Conservation (phyloP, 1,284 basidiomycete genomes). For the Hypsizygus ulmarius region DNA sequence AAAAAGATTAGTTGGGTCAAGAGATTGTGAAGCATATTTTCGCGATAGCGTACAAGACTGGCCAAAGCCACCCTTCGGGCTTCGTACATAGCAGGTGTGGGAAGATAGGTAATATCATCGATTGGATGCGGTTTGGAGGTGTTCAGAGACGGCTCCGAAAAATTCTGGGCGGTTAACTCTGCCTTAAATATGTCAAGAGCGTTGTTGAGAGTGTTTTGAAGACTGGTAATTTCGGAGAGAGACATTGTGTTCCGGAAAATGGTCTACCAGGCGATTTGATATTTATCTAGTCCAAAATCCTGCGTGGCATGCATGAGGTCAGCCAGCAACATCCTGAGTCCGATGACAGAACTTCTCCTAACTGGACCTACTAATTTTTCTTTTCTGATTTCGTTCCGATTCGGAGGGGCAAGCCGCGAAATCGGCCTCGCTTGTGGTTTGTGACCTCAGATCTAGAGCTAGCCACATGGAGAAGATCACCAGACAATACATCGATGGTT, state of each 20-base stretch:
- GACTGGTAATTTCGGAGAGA: constrained; percentile 34
- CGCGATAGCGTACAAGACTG: constrained; percentile 24
- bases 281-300: constrained; percentile 3
- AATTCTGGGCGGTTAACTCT: constrained; percentile 31
- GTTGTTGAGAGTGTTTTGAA: constrained; percentile 35
- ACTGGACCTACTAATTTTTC: too few relatives aligned
- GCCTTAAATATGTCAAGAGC: constrained; percentile 36
- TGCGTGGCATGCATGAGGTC: neutral
- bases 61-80: constrained; percentile 32
- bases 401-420: too few relatives aligned
- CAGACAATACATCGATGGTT: too few relatives aligned
- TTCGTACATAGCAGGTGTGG: constrained; percentile 35
- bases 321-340: too few relatives aligned
- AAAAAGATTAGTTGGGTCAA: neutral
- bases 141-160: constrained; percentile 33
- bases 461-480: too few relatives aligned
- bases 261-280: neutral
- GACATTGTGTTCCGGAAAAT: constrained; percentile 19
- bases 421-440: too few relatives aligned
- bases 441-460: too few relatives aligned
- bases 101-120: constrained; percentile 33
- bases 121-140: constrained; percentile 34
- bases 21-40: neutral
- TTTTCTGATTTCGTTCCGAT: too few relatives aligned
- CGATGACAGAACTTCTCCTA: too few relatives aligned